Base-by-base conservation (phyloP, 2,329 filamentous ascomycete species). In the Hypoxylon sp. region DNA sequence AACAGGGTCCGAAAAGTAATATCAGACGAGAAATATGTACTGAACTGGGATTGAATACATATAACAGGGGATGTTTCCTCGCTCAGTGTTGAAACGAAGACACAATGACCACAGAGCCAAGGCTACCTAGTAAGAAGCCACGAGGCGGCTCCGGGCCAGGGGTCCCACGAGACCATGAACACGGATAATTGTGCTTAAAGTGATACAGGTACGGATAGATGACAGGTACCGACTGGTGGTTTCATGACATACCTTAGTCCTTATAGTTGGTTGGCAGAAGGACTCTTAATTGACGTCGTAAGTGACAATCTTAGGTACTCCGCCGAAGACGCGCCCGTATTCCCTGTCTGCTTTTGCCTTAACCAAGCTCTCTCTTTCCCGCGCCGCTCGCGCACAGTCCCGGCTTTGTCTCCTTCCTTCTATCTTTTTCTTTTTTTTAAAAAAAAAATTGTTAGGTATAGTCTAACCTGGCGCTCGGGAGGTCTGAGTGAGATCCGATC, bases 251-350 rank as follows among this genome's bases (percentile, higher is more conserved):
- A 73, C 69, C 66, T 71, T 46, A 22, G 31, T 62, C 33, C 50
- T 61, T 35, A 31, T 31, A 33, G 47, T 64, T 64, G 53, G 47
- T 64, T 64, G 53, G 57, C 47, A 48, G 51, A 55, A 68, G 29
- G 51, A 35, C 35, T 42, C 60, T 54, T 63, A 31, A 59, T 59
- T 35, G 63, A 67, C 53, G 63, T 72, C 63, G 66, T 54, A 70
- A 42, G 70, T 71, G 57, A 71, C 61, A 73, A 75, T 71, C 67
- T 75, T 70, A 76, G 74, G 72, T 71, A 62, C 65, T 71, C 66
- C 66, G 71, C 72, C 68, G 65, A 44, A 44, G 39, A 62, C 59
- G 63, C 35, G 47, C 51, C 31, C 53, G 58, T 65, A 35, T 68
- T 66, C 54, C 58, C 61, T 68, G 65, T 68, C 46, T 37, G 51